Conservation (phyloP, 768 basidiomycete genomes). For the Suillus cothurnatus region DNA sequence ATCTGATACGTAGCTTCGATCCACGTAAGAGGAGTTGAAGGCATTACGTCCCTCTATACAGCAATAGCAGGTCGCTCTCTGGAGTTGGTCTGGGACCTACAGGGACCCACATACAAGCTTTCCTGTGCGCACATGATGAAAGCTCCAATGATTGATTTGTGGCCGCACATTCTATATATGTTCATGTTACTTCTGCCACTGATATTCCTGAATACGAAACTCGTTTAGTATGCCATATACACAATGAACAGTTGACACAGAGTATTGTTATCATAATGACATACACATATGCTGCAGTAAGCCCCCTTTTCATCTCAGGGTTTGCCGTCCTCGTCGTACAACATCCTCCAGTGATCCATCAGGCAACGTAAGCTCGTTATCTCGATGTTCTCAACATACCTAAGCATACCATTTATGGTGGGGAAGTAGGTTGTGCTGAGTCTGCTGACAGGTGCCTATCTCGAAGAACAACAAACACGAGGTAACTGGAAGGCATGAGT, state of each 20-base stretch:
- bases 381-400: background rate
- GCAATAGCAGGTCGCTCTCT: background rate
- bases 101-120: background rate
- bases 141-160: background rate
- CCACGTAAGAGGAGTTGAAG: background rate
- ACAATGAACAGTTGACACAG: background rate
- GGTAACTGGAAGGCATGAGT: slow-evolving; percentile 4
- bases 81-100: background rate
- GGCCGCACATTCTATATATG: background rate
- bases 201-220: background rate
- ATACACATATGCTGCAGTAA: background rate
- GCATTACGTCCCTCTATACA: background rate
- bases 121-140: background rate
- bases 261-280: background rate
- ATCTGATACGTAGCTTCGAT: background rate
- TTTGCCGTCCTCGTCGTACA: background rate
- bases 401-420: background rate
- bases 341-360: background rate
- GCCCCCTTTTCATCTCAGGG: background rate
- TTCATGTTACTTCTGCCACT: background rate
- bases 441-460: background rate
- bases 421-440: background rate
- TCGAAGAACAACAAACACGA: slow-evolving; percentile 2
- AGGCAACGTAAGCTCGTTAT: background rate
- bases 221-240: background rate